A percentile compares a stretch with the other conserved stretches of the same genome.
Evolutionary conservation across 1,139 yeast genomes (phyloP).

Genomic region (Arxiozyma bovina): DNA sequence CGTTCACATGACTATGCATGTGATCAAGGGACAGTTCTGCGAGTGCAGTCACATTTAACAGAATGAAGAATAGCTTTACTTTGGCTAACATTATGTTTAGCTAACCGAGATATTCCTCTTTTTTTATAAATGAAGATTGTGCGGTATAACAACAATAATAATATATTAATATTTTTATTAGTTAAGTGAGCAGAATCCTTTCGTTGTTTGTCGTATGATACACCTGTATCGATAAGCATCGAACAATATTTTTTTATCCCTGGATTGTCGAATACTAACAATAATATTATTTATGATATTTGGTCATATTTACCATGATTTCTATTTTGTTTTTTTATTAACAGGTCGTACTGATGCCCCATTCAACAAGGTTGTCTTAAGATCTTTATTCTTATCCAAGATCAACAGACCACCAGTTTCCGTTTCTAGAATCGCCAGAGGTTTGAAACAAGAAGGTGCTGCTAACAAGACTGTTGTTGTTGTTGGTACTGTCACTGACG

Average conservation of each 20-base stretch:
- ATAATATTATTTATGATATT: background rate
- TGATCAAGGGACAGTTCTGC: constrained; percentile 39
- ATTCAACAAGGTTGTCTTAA: constrained; percentile 96
- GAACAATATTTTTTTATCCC: constrained; percentile 3
- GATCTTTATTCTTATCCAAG: constrained; percentile 93
- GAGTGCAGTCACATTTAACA: constrained; percentile 38
- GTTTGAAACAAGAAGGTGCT: constrained; percentile 76
- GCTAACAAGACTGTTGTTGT: constrained; percentile 90
- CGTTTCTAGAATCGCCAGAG: constrained; percentile 81
- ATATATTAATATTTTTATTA: background rate
- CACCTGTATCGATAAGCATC: background rate
- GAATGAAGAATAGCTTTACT: no score
- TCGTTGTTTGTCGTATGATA: constrained; percentile 7
- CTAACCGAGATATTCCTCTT: background rate
- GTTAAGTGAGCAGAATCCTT: constrained; percentile 27
- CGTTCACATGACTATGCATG: background rate
- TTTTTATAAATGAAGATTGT: constrained; percentile 7
- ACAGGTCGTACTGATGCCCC: constrained; percentile 96
- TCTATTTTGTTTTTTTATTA: constrained; percentile 7
- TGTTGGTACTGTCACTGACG: constrained; percentile 99
- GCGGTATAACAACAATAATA: constrained; percentile 10
- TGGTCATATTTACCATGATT: background rate
- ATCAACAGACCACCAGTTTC: constrained; percentile 99
- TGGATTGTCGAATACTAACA: constrained; percentile 18
- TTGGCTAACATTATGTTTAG: background rate